These are phyloP conservation scores for Prunus campanulata DNA, from an alignment of 306 rosid genomes.

Conservation along the genomic window DNA sequence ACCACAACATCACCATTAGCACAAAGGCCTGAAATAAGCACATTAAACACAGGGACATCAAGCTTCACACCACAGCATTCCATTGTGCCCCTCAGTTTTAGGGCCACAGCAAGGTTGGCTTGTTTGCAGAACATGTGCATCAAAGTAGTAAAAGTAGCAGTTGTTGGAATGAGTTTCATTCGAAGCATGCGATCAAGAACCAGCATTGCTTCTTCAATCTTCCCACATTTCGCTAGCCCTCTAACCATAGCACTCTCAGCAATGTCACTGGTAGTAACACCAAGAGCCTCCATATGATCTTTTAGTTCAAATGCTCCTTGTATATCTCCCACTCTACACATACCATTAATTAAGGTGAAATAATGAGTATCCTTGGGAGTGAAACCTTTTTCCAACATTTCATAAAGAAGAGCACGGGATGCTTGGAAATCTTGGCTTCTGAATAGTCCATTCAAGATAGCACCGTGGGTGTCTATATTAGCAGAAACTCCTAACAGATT, in stretches of 20 bases:
- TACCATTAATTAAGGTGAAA: constrained; percentile 57
- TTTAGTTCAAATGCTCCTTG: constrained; percentile 56
- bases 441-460: constrained; percentile 52
- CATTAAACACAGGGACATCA: constrained; percentile 59
- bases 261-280: constrained; percentile 46
- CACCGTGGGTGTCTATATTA: constrained; percentile 43
- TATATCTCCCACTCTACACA: constrained; percentile 72
- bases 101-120: constrained; percentile 54
- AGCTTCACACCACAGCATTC: constrained; percentile 53
- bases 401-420: constrained; percentile 46
- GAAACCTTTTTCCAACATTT: constrained; percentile 55
- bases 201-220: constrained; percentile 52
- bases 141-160: constrained; percentile 74
- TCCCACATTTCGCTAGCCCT: constrained; percentile 63
- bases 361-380: constrained; percentile 54
- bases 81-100: constrained; percentile 52
- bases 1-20: constrained; percentile 49
- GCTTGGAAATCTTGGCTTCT: constrained; percentile 42
- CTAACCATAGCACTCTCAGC: constrained; percentile 72
- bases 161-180: constrained; percentile 51
- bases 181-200: constrained; percentile 53
- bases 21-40: constrained; percentile 71
- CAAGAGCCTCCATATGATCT: constrained; percentile 57
- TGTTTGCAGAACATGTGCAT: constrained; percentile 57
- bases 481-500: constrained; percentile 36